Conservation (phyloP, 306 rosid genomes). For the Trifolium pratense region DNA sequence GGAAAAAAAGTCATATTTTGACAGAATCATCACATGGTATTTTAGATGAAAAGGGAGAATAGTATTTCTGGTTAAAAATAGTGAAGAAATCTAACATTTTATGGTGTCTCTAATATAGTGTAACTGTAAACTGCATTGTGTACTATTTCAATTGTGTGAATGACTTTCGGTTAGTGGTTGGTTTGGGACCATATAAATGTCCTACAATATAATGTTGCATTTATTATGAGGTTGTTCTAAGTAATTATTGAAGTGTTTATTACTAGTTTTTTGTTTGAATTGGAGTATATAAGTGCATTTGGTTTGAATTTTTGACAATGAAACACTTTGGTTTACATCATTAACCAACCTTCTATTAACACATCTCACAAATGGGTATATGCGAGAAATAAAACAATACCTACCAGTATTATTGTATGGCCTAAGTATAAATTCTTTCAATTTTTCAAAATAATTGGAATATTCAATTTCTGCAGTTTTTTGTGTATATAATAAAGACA, state of each 20-base stretch:
- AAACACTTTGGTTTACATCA: neutral
- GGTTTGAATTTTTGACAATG: neutral
- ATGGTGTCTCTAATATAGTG: neutral
- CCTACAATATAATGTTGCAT: neutral
- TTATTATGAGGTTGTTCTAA: neutral
- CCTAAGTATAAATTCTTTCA: neutral
- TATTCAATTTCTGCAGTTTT: neutral
- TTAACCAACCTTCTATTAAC: neutral
- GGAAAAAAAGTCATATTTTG: neutral
- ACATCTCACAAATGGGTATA: neutral
- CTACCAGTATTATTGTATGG: neutral
- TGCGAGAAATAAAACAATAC: neutral
- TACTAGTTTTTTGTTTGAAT: neutral
- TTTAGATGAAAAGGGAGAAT: neutral
- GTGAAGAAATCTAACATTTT: constrained; percentile 22
- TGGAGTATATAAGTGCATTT: neutral
- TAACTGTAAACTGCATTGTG: constrained; percentile 33
- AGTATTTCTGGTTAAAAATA: constrained; percentile 2
- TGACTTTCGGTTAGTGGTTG: constrained; percentile 8
- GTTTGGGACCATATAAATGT: constrained; percentile 16
- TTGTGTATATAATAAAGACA: too few relatives aligned
- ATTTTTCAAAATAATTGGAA: neutral
- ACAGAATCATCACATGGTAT: neutral
- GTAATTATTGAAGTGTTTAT: neutral
- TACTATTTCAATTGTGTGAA: neutral